A percentile compares a stretch with the other conserved stretches of the same genome.
These are phyloP conservation scores for Rasamsonia emersonii DNA, from an alignment of 2,329 filamentous ascomycete genomes.

Conservation along the genomic window DNA sequence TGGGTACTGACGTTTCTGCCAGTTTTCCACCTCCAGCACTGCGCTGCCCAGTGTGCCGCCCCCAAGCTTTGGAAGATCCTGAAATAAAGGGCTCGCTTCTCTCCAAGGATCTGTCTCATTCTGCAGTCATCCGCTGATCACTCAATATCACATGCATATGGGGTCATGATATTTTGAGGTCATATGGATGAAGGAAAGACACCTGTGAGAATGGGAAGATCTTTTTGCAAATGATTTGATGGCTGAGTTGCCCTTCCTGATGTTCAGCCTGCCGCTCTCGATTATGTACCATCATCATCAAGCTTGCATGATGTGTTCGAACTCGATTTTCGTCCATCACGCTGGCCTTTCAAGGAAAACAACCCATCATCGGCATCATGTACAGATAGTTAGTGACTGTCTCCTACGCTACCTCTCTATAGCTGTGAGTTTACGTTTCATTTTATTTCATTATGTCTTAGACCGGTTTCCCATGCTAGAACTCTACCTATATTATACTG, in stretches of 20 bases:
- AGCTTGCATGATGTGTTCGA: too few relatives aligned
- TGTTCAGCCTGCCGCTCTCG: too few relatives aligned
- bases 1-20: too few relatives aligned
- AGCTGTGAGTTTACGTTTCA: constrained; percentile 24
- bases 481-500: too few relatives aligned
- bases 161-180: neutral
- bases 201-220: constrained; percentile 1
- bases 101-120: too few relatives aligned
- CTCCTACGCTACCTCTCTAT: constrained; percentile 18
- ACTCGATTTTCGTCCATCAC: too few relatives aligned
- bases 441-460: constrained; percentile 16
- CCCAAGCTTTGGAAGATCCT: constrained; percentile 91
- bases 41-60: constrained; percentile 83
- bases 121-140: too few relatives aligned
- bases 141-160: too few relatives aligned
- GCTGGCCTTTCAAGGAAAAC: too few relatives aligned
- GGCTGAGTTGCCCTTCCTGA: too few relatives aligned
- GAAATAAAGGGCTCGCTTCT: constrained; percentile 72
- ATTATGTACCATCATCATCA: too few relatives aligned
- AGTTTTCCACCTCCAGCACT: constrained; percentile 99
- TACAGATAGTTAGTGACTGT: constrained; percentile 33
- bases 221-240: too few relatives aligned
- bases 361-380: constrained; percentile 24
- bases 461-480: constrained; percentile 3
- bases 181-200: neutral